phyloP scores from a whole-genome alignment of 78 protist species.

The Speleostelium caveatum region DNA sequence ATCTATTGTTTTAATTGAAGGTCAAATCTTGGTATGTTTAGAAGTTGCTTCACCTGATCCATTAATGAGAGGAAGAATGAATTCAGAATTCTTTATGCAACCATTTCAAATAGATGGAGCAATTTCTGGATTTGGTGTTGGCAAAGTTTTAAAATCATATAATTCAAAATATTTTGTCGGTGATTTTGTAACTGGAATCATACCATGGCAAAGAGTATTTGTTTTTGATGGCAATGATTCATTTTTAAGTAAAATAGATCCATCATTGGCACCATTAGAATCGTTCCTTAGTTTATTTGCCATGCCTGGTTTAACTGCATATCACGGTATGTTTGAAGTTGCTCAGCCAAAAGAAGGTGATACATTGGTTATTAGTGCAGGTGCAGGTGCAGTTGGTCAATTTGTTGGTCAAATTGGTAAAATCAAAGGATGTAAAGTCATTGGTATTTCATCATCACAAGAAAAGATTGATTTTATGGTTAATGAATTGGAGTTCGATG shows the following conservation, averaged over 20 bases:
- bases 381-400: slow-evolving; percentile 76
- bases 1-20: neutral
- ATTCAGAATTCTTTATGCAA: neutral
- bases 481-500: slow-evolving; percentile 64
- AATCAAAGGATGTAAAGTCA: slow-evolving; percentile 35
- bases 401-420: slow-evolving; percentile 58
- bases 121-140: slow-evolving; percentile 20
- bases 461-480: slow-evolving; percentile 48
- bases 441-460: slow-evolving; percentile 77
- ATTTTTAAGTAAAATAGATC: neutral
- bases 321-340: slow-evolving; percentile 18
- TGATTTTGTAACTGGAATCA: neutral
- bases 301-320: slow-evolving; percentile 83
- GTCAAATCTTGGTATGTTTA: neutral
- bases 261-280: neutral
- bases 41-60: neutral
- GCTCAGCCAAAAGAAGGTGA: slow-evolving; percentile 85
- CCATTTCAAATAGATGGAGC: neutral
- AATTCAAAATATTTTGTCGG: slow-evolving; percentile 4
- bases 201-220: slow-evolving; percentile 25
- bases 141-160: slow-evolving; percentile 5
- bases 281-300: slow-evolving; percentile 28
- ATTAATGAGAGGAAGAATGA: slow-evolving; percentile 42
- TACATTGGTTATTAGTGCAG: slow-evolving; percentile 70
- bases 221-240: neutral